phyloP scores from a whole-genome alignment of 2,329 filamentous ascomycete genomes.

The Pseudodiploospora longispora region DNA sequence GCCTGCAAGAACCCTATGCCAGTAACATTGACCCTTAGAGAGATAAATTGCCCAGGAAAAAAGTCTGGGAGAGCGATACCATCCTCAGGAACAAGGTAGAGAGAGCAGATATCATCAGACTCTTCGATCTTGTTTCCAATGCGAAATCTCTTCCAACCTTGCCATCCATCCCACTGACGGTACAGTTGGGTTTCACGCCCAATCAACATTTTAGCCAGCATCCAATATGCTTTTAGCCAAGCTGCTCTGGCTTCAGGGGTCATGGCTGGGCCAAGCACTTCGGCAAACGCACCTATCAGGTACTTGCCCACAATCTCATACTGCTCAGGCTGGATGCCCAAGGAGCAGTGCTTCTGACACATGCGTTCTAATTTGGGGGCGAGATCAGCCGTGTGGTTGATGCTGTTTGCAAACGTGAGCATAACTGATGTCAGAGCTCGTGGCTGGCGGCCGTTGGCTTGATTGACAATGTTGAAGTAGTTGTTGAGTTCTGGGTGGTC shows the following conservation, averaged over 20 bases:
- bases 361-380: conserved; percentile 46
- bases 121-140: conserved; percentile 59
- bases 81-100: conserved; percentile 59
- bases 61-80: conserved; percentile 52
- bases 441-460: conserved; percentile 27
- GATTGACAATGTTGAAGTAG: conserved; percentile 53
- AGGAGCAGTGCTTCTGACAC: conserved; percentile 66
- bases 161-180: conserved; percentile 53
- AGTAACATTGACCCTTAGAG: conserved; percentile 50
- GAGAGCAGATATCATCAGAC: conserved; percentile 60
- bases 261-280: conserved; percentile 56
- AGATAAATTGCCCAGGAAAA: conserved; percentile 66
- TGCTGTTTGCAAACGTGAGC: conserved; percentile 63
- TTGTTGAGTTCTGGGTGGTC: conserved; percentile 59
- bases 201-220: conserved; percentile 67
- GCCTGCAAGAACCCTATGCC: conserved; percentile 52
- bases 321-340: conserved; percentile 60
- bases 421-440: conserved; percentile 36
- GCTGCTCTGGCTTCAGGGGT: conserved; percentile 57
- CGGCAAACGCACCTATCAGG: conserved; percentile 57
- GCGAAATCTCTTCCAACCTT: conserved; percentile 58
- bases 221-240: conserved; percentile 65
- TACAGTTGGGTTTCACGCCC: conserved; percentile 57
- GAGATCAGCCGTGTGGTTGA: conserved; percentile 52
- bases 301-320: conserved; percentile 64